Evolutionary conservation across 2,329 filamentous ascomycete species (phyloP).

Genomic region (Incumbomyces delicatus): DNA sequence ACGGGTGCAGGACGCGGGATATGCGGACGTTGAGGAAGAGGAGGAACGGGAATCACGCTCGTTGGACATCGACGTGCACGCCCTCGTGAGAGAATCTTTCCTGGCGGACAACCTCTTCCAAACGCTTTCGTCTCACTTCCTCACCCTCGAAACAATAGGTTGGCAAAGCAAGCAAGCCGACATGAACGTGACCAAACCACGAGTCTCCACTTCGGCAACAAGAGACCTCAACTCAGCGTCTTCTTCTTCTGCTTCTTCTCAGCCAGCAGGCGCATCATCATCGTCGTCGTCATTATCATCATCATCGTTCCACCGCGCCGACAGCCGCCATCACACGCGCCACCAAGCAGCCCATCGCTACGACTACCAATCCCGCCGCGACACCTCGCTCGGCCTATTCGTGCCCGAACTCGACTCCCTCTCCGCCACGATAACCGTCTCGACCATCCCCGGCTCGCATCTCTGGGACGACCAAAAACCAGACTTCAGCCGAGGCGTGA

Average conservation of each 20-base stretch:
- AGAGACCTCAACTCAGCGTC: slow-evolving; percentile 28
- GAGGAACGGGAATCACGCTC: slow-evolving; percentile 7
- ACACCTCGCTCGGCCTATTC: slow-evolving; percentile 29
- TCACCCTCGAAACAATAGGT: slow-evolving; percentile 26
- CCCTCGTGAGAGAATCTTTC: slow-evolving; percentile 29
- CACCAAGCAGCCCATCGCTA: slow-evolving; percentile 22
- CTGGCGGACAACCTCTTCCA: slow-evolving; percentile 27
- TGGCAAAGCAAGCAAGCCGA: slow-evolving; percentile 26
- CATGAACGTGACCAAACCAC: slow-evolving; percentile 26
- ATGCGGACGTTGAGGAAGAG: slow-evolving; percentile 23
- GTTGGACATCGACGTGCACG: slow-evolving; percentile 19
- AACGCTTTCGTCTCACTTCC: slow-evolving; percentile 27
- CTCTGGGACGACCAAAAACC: slow-evolving; percentile 32
- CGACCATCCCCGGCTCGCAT: slow-evolving; percentile 30
- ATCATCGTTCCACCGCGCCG: slow-evolving; percentile 31
- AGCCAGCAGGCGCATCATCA: too few relatives aligned
- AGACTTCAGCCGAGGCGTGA: slow-evolving; percentile 20
- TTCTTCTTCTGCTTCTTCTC: neutral
- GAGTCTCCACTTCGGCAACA: slow-evolving; percentile 30
- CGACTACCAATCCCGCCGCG: slow-evolving; percentile 20
- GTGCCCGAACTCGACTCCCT: slow-evolving; percentile 29
- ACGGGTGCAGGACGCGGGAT: slow-evolving; percentile 21
- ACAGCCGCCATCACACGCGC: slow-evolving; percentile 31
- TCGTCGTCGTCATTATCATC: too few relatives aligned
- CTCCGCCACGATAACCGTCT: slow-evolving; percentile 29